Conservation (phyloP, 2,329 filamentous ascomycete species). For the Aspergillus sp. region DNA sequence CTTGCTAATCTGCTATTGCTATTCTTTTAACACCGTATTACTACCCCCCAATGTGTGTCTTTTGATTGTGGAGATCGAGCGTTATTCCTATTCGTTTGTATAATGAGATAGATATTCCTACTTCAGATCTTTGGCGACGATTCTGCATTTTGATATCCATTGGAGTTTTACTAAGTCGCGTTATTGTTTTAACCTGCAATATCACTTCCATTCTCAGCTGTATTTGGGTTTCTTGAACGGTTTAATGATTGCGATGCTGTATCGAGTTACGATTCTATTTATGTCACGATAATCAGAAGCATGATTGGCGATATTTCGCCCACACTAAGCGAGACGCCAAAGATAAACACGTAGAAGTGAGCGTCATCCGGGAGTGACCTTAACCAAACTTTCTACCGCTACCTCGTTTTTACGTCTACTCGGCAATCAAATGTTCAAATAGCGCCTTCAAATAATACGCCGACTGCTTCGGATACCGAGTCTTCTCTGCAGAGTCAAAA, state of each 20-base stretch:
- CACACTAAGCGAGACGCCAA: neutral
- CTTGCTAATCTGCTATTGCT: neutral
- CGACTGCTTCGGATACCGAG: constrained; percentile 72
- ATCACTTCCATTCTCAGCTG: neutral
- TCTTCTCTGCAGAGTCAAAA: constrained; percentile 70
- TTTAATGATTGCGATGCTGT: neutral
- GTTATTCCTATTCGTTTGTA: neutral
- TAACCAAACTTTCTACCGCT: too few relatives aligned
- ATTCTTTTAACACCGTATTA: neutral
- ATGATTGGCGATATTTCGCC: neutral
- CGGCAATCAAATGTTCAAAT: constrained; percentile 62
- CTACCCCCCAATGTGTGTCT: neutral
- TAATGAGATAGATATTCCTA: neutral
- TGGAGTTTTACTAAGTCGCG: neutral
- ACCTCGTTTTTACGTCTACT: too few relatives aligned
- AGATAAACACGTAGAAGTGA: neutral
- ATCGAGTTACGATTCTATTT: neutral
- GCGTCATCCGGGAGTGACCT: too few relatives aligned
- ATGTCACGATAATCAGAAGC: neutral
- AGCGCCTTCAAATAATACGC: constrained; percentile 66
- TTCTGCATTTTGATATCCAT: constrained; percentile 1
- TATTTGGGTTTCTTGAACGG: neutral
- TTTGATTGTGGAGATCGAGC: neutral
- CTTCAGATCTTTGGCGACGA: neutral
- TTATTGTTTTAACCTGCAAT: neutral